Percentiles rank a stretch among this genome's conserved stretches.
phyloP scores from a whole-genome alignment of 139 green algal genomes.

The Chlamydomonas eustigma region DNA sequence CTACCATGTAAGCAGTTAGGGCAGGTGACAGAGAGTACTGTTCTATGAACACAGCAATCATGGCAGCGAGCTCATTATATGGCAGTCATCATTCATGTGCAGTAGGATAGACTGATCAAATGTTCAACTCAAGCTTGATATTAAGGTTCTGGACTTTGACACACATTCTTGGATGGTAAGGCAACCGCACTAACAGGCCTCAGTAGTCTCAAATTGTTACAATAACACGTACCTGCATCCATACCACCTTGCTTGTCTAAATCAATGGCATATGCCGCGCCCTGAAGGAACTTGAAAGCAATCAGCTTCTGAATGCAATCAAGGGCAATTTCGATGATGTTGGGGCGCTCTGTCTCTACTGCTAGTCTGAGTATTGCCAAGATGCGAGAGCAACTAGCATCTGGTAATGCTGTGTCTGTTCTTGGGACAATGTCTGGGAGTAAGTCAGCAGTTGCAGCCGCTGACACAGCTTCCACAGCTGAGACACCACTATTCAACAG shows the following conservation, averaged over 20 bases:
- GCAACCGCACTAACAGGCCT: too few species aligned
- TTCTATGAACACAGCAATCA: too few species aligned
- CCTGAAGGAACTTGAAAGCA: conserved; percentile 56
- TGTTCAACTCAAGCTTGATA: too few species aligned
- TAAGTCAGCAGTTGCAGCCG: background rate
- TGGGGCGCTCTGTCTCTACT: conserved; percentile 62
- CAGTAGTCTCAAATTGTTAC: too few species aligned
- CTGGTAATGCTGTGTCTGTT: conserved; percentile 27
- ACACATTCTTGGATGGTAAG: too few species aligned
- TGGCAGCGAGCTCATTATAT: too few species aligned
- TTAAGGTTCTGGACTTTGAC: too few species aligned
- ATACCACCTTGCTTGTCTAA: conserved; percentile 8
- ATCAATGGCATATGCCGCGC: conserved; percentile 15
- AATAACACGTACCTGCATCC: conserved; percentile 22
- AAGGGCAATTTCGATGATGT: conserved; percentile 77
- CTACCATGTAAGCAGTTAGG: too few species aligned
- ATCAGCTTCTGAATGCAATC: conserved; percentile 92
- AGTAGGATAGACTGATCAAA: too few species aligned
- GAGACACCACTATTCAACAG: background rate
- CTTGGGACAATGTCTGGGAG: conserved; percentile 31
- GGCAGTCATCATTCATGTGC: too few species aligned
- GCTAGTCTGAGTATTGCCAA: conserved; percentile 44
- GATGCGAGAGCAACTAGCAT: conserved; percentile 16
- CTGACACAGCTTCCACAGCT: background rate
- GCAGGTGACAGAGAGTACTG: too few species aligned